Base-by-base conservation (phyloP, 208 protist species). In the Leptomonas seymouri region DNA sequence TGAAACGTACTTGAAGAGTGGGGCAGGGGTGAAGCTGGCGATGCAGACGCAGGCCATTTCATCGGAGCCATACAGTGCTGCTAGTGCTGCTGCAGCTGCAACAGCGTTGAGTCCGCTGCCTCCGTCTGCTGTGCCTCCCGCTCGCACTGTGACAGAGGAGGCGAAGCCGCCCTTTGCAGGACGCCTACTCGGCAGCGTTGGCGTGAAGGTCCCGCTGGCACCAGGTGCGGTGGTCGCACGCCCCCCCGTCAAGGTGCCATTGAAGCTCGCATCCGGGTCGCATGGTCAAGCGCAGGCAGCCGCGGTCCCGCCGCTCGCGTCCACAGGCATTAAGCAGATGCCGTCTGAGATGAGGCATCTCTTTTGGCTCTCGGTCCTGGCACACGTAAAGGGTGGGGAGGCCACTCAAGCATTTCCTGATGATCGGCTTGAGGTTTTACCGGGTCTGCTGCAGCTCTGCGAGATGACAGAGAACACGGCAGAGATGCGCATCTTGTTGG, bases 401-500 rank as follows among this genome's bases (percentile, higher is more conserved):
- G 67, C 76, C 8, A 66, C 51, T 0, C 72, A 69, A 18, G 82
- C 78, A n/a, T 91, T 93, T 68, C 82, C 84, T 2, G 84, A 91
- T 14, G 80, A 91, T 2, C 80, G 86, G 31, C 56, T 76, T 16
- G 54, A 80, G 53, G 75, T 74, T 14, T 74, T 93, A 48, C 71
- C 85, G 0, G 83, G 75, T 1, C 83, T 95, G 61, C 84, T 90
- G 59, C 85, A 84, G 2, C 72, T 95, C 45, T 93, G 87, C 53
- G 85, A 95, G 66, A 86, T 84, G 42, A 85, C 85, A 8, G 76
- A 88, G 27, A 67, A 68, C 49, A 55, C 78, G 36, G 73, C 82
- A 53, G 84, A 95, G 61, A 87, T 93, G 74, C 50, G 67, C 23
- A 80, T 85, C 11, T 60, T 95, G 25, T 67, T 84, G 60, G 77